Evolutionary conservation across 2,329 filamentous ascomycete genomes (phyloP), one percentile per base, ranked within the genome.

Genomic region (Cadophora malorum): DNA sequence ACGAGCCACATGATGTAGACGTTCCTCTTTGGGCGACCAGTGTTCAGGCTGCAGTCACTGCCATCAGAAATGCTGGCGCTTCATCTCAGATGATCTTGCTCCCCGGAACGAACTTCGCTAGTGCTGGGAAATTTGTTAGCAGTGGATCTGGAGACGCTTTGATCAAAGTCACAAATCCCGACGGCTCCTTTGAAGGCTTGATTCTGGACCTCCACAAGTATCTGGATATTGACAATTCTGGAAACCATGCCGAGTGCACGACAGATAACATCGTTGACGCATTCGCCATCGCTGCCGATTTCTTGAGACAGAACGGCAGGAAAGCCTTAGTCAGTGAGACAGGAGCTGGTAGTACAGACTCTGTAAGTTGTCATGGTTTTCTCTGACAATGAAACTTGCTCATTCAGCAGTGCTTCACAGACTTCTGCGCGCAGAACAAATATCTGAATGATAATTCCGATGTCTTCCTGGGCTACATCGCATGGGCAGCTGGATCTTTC

Each of bases 11-110:
- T 59, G 73, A 75, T 65, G 60, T 74, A 23, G 70, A 74, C 65
- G 81, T 90, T 70, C 77, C 76, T 41, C 74, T 79, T 1, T 91
- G 89, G 89, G 86, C 85, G 0, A 77, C 81, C 8, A 88, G 85
- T 0, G 85, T 85, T 70, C 89, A 91, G 75, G 81, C 81, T 14
- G 88, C 82, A 12, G 89, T 92, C 3, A 88, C 84, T 0, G 88
- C 88, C 2, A 91, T 92, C 72, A 85, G 89, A 58, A 78, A 83
- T 61, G 84, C 86, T 6, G 89, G 88, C 33, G 88, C 88, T 16
- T 82, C 80, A 1, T 79, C 79, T n/a, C 87, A 91, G 71, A 84
- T 87, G 75, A 90, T 91, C 70, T 80, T 91, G 9, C 82, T 91
- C 1, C 86, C 90, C 0, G 89, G 89, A 2, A 88, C 83, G 47